A percentile compares a stretch with the other conserved stretches of the same genome.
These are phyloP conservation scores for Parsonsia alboflavescens DNA, from an alignment of 257 asterid species.

Conservation along the genomic window DNA sequence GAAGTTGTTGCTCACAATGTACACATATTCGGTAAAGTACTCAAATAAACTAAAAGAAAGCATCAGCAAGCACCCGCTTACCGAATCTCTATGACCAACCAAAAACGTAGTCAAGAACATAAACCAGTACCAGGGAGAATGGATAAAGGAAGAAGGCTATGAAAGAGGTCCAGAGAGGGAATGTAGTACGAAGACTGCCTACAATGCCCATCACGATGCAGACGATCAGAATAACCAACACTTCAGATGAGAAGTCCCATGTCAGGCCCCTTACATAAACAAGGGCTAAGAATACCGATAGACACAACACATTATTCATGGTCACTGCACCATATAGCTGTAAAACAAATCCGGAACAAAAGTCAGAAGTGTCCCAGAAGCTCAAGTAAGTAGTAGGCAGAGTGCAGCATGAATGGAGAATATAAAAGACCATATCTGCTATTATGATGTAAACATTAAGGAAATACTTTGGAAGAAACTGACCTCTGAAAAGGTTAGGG, in stretches of 20 bases:
- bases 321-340: conserved; percentile 92
- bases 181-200: conserved; percentile 69
- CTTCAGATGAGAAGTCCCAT: conserved; percentile 96
- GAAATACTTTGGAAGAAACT: conserved; percentile 3
- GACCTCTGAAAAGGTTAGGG: conserved; percentile 95
- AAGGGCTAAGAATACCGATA: conserved; percentile 80
- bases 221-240: conserved; percentile 75
- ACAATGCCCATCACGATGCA: conserved; percentile 76
- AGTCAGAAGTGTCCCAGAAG: neutral
- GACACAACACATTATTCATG: conserved; percentile 79
- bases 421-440: neutral
- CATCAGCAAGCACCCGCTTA: neutral
- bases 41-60: neutral
- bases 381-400: neutral
- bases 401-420: no score
- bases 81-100: conserved; percentile 70
- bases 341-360: neutral
- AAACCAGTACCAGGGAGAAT: conserved; percentile 72
- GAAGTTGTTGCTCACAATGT: neutral
- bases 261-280: conserved; percentile 65
- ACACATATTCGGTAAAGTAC: neutral
- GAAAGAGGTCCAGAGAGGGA: conserved; percentile 75
- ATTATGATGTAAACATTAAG: neutral
- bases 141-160: conserved; percentile 76
- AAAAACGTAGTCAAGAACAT: conserved; percentile 72